Evolutionary conservation across 352 stramenopile genomes (phyloP), one percentile per base, ranked within the genome.

Genomic region (Ochromonadaceae sp.): DNA sequence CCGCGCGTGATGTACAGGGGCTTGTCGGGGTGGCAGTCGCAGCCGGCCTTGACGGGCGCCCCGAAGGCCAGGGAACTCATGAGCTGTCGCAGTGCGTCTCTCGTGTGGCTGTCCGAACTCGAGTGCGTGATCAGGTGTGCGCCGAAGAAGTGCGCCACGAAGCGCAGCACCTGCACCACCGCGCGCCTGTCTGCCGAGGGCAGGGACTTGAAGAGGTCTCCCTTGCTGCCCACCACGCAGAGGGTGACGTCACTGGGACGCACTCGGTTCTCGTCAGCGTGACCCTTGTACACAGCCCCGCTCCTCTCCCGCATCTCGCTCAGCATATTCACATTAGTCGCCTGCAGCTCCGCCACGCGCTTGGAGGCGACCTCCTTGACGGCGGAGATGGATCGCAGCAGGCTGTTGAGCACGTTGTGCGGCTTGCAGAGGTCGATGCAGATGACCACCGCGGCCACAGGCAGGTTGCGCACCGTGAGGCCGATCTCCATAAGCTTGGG

Each of bases 81-180:
- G 17, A 61, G 9, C 5, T 12, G n/a, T 12, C 34, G 28, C 30
- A 31, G 48, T 17, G 12, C 10, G 7, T 61, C 53, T 30, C 53
- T 43, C 36, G 32, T 5, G 9, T 22, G 20, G n/a, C 22, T 5
- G 35, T 61, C 53, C 12, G 31, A 34, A 7, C n/a, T 3, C 12
- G 26, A 58, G 7, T 20, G 44, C 26, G 30, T 56, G 4, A 61
- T 9, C 22, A 61, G 20, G 7, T 35, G 30, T 30, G 53, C 53
- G 35, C 53, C 53, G 36, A 28, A 61, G 48, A 49, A 61, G 35
- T 61, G 53, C 31, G 5, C 7, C 34, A 61, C 25, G 48, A 61
- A 61, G 10, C 53, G 12, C 25, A 61, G 12, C 10, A 58, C 9
- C 48, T 61, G 53, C n/a, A 15, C 7, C 4, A 50, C 10, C 34